phyloP scores from a whole-genome alignment of 768 basidiomycete species.

The Epithele typhae region DNA sequence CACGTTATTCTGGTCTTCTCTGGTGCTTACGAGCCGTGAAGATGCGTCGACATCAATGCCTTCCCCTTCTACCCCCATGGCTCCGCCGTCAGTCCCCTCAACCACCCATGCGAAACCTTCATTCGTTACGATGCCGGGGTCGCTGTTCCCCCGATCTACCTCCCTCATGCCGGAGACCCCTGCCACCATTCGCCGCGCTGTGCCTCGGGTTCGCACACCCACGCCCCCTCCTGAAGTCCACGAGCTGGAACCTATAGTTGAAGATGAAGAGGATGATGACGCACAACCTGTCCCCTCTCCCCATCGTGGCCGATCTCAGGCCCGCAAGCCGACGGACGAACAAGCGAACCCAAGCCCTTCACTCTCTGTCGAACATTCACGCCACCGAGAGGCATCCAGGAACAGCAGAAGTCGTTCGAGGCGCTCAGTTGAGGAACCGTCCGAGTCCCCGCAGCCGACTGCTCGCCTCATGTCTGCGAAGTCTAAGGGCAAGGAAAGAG shows the following conservation, averaged over 20 bases:
- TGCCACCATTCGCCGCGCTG: slow-evolving; percentile 25
- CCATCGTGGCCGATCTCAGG: neutral
- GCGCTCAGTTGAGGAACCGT: slow-evolving; percentile 6
- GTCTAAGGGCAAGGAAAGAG: slow-evolving; percentile 26
- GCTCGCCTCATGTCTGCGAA: slow-evolving; percentile 26
- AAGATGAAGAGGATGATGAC: neutral
- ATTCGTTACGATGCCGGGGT: slow-evolving; percentile 71
- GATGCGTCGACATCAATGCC: slow-evolving; percentile 13
- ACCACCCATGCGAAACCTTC: slow-evolving; percentile 26
- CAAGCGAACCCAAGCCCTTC: neutral
- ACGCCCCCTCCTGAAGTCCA: slow-evolving; percentile 13
- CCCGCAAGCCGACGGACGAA: neutral
- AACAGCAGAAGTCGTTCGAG: neutral
- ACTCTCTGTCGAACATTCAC: neutral
- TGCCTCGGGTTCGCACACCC: slow-evolving; percentile 5
- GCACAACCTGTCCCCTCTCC: neutral
- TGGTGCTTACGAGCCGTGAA: neutral
- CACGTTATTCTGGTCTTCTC: too few species aligned
- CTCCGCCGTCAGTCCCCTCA: slow-evolving; percentile 25
- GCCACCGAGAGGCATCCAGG: neutral
- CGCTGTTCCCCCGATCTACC: slow-evolving; percentile 69
- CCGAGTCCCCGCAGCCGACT: too few species aligned
- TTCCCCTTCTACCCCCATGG: slow-evolving; percentile 13
- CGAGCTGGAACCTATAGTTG: slow-evolving; percentile 18
- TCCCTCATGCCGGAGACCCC: slow-evolving; percentile 49